Percentiles rank a stretch among this genome's conserved stretches.
Evolutionary conservation across 768 basidiomycete species (phyloP).

Genomic region (Artomyces pyxidatus): DNA sequence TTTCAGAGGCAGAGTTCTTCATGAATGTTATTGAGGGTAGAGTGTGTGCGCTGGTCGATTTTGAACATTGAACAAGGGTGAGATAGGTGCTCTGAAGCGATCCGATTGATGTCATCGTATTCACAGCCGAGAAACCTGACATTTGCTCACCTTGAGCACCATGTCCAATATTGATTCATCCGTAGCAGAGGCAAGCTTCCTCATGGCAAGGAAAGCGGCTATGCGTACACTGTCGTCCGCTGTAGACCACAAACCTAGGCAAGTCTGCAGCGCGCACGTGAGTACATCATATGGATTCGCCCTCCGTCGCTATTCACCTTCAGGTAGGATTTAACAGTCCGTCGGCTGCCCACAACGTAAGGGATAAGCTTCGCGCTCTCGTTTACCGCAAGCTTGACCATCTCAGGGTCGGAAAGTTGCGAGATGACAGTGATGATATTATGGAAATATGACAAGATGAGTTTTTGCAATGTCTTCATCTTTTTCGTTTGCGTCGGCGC

Average conservation of each 20-base stretch:
- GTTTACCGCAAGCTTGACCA: constrained; percentile 59
- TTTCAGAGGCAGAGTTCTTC: constrained; percentile 95
- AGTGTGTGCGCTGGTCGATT: constrained; percentile 79
- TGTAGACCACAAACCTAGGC: constrained; percentile 77
- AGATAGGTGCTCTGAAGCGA: constrained; percentile 72
- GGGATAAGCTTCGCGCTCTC: constrained; percentile 90
- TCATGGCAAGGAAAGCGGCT: constrained; percentile 76
- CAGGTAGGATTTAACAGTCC: constrained; percentile 77
- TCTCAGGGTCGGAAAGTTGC: constrained; percentile 62
- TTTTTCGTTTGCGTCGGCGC: constrained; percentile 74
- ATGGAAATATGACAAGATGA: constrained; percentile 84
- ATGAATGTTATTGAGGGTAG: constrained; percentile 90
- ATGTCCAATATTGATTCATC: constrained; percentile 79
- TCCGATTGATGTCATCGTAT: background rate
- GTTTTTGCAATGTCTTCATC: constrained; percentile 76
- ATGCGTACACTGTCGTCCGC: constrained; percentile 78
- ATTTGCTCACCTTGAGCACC: constrained; percentile 65
- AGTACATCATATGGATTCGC: no score
- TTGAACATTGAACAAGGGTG: constrained; percentile 74
- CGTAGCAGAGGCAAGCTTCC: constrained; percentile 66
- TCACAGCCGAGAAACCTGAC: background rate
- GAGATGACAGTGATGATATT: constrained; percentile 75
- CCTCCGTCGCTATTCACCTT: constrained; percentile 52
- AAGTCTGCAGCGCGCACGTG: constrained; percentile 41
- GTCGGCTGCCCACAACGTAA: constrained; percentile 77